Percentiles rank a stretch among this genome's conserved stretches.
Evolutionary conservation across 179 eudicot species (phyloP).

Genomic region (Sideroxylon spinosum): DNA sequence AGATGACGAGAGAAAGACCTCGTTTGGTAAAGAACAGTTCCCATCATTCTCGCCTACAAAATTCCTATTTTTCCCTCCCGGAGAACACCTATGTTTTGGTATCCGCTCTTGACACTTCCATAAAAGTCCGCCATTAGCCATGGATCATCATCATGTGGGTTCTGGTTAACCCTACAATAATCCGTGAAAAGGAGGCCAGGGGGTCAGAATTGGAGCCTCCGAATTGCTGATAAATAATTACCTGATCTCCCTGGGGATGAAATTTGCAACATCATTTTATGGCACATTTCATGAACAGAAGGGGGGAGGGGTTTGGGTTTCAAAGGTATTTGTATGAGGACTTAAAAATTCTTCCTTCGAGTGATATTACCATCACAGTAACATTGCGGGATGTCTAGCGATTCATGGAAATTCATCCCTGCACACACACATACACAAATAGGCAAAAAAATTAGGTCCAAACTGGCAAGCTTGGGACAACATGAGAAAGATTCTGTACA

Average conservation of each 20-base stretch:
- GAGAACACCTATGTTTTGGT: slow-evolving; percentile 16
- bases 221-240: neutral
- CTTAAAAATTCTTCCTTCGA: slow-evolving; percentile 70
- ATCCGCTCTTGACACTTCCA: slow-evolving; percentile 7
- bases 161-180: neutral
- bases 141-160: slow-evolving; percentile 6
- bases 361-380: slow-evolving; percentile 90
- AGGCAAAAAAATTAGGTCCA: slow-evolving; percentile 2
- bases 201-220: slow-evolving; percentile 5
- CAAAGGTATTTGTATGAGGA: slow-evolving; percentile 67
- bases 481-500: slow-evolving; percentile 1
- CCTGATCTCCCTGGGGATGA: neutral
- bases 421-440: slow-evolving; percentile 3
- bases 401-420: slow-evolving; percentile 96
- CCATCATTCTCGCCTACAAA: slow-evolving; percentile 32
- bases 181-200: slow-evolving; percentile 1
- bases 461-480: neutral
- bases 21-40: slow-evolving; percentile 18
- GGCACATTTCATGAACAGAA: neutral
- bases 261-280: neutral
- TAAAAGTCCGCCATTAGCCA: slow-evolving; percentile 10
- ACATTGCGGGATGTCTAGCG: slow-evolving; percentile 89
- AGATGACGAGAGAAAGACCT: neutral
- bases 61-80: slow-evolving; percentile 26
- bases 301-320: too few species aligned